These are phyloP conservation scores for Sporopachydermia quercuum DNA, from an alignment of 805 yeast genomes.

Conservation along the genomic window DNA sequence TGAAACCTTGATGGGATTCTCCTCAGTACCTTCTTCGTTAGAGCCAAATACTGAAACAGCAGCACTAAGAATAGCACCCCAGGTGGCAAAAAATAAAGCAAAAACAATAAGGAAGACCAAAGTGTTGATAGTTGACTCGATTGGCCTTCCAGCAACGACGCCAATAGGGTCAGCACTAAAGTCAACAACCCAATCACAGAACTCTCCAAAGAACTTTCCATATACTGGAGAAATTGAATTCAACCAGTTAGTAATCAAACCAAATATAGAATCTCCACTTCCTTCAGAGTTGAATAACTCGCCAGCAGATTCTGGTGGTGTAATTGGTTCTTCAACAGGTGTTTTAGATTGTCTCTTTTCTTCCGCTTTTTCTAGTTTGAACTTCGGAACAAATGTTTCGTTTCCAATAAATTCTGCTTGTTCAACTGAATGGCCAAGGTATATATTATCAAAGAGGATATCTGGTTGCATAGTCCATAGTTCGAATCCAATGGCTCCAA, in stretches of 20 bases:
- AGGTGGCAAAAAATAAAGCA: constrained; percentile 27
- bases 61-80: constrained; percentile 23
- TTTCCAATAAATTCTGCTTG: constrained; percentile 84
- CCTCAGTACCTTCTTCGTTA: constrained; percentile 1
- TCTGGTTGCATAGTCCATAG: constrained; percentile 75
- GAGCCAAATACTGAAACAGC: constrained; percentile 10
- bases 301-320: constrained; percentile 1
- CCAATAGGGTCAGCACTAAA: constrained; percentile 30
- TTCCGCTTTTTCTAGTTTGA: constrained; percentile 31
- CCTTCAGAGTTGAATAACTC: constrained; percentile 1
- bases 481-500: constrained; percentile 79
- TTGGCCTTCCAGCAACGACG: constrained; percentile 31
- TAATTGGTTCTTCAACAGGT: constrained; percentile 8
- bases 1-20: constrained; percentile 3
- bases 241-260: constrained; percentile 7
- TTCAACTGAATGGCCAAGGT: constrained; percentile 66
- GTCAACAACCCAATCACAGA: constrained; percentile 22
- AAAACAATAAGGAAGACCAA: constrained; percentile 25
- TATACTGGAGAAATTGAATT: constrained; percentile 8
- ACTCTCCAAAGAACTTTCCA: constrained; percentile 12
- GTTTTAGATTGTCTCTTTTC: constrained; percentile 13
- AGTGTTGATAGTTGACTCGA: constrained; percentile 34
- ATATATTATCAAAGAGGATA: constrained; percentile 68
- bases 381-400: constrained; percentile 46
- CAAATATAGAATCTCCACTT: constrained; percentile 6